These are phyloP conservation scores for Heterobasidion occidentale DNA, from an alignment of 1,284 basidiomycete species.

Conservation along the genomic window DNA sequence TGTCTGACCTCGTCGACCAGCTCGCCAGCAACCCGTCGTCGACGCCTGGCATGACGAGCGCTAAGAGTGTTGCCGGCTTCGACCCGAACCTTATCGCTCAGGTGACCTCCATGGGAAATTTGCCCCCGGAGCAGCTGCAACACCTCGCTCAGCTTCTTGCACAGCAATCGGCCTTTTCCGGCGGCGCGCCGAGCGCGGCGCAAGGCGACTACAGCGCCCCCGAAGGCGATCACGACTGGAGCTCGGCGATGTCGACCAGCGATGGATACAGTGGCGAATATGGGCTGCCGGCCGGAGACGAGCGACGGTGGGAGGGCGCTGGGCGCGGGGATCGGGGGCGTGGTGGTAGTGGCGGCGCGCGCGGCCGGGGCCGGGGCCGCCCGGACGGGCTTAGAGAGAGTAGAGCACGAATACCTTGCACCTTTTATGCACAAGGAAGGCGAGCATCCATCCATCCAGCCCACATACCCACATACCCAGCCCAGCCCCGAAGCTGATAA, in stretches of 20 bases:
- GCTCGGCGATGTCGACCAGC: conserved; percentile 9
- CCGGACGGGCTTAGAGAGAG: conserved; percentile 60
- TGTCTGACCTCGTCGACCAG: conserved; percentile 64
- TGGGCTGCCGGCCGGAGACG: conserved; percentile 19
- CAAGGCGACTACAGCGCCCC: background rate
- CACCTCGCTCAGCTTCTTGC: conserved; percentile 42
- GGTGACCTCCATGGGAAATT: conserved; percentile 16
- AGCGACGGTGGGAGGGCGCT: conserved; percentile 29
- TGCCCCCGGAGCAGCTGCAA: conserved; percentile 52
- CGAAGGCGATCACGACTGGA: background rate
- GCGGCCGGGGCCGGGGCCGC: conserved; percentile 25
- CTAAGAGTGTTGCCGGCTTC: conserved; percentile 12
- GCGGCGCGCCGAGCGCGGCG: background rate
- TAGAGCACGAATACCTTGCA: conserved; percentile 75
- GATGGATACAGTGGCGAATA: conserved; percentile 23
- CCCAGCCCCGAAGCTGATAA: conserved; percentile 38
- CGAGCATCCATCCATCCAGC: conserved; percentile 40
- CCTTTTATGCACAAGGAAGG: conserved; percentile 83
- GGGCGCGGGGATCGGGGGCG: conserved; percentile 25
- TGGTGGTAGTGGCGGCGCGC: conserved; percentile 33
- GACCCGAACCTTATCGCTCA: conserved; percentile 12
- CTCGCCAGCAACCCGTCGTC: conserved; percentile 25
- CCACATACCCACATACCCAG: conserved; percentile 22
- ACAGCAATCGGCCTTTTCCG: conserved; percentile 13
- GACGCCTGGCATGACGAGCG: conserved; percentile 18